A percentile compares a stretch with the other conserved stretches of the same genome.
Evolutionary conservation across 2,329 filamentous ascomycete genomes (phyloP).

Genomic region (Chlorencoelia australis): DNA sequence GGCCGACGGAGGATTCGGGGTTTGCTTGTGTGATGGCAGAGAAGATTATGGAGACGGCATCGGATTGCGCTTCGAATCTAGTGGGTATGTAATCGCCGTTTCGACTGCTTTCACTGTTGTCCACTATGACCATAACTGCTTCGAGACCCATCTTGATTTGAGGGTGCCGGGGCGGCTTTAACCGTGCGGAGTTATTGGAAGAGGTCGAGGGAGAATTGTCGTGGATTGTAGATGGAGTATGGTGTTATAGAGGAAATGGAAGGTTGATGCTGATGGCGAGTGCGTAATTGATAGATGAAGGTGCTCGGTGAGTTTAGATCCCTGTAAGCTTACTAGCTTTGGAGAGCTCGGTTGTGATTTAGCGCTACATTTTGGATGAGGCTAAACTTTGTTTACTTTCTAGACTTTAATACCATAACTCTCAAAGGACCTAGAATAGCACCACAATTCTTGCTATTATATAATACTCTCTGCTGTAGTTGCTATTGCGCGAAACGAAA

Average conservation of each 20-base stretch:
- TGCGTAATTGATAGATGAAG: not conserved
- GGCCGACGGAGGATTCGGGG: slow-evolving; percentile 89
- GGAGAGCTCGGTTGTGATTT: not conserved
- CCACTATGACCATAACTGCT: slow-evolving; percentile 98
- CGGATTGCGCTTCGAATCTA: slow-evolving; percentile 90
- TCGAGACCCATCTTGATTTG: slow-evolving; percentile 80
- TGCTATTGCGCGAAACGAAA: too few species aligned
- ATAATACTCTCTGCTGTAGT: too few species aligned
- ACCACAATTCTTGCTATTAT: too few species aligned
- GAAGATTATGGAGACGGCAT: slow-evolving; percentile 92
- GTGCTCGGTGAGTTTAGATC: slow-evolving; percentile 1
- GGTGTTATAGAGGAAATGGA: not conserved
- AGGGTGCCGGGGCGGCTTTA: slow-evolving; percentile 2
- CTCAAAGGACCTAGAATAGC: too few species aligned
- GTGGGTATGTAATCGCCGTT: slow-evolving; percentile 91
- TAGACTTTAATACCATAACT: too few species aligned
- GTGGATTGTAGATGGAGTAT: not conserved
- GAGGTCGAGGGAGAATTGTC: not conserved
- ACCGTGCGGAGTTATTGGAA: not conserved
- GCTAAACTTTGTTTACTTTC: not conserved
- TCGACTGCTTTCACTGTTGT: slow-evolving; percentile 97
- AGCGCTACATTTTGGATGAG: not conserved
- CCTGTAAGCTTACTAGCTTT: slow-evolving; percentile 1
- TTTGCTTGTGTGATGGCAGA: slow-evolving; percentile 91
- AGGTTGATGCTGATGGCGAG: slow-evolving; percentile 1